Conservation (phyloP, 208 protist species). For the Leishmania tropica region DNA sequence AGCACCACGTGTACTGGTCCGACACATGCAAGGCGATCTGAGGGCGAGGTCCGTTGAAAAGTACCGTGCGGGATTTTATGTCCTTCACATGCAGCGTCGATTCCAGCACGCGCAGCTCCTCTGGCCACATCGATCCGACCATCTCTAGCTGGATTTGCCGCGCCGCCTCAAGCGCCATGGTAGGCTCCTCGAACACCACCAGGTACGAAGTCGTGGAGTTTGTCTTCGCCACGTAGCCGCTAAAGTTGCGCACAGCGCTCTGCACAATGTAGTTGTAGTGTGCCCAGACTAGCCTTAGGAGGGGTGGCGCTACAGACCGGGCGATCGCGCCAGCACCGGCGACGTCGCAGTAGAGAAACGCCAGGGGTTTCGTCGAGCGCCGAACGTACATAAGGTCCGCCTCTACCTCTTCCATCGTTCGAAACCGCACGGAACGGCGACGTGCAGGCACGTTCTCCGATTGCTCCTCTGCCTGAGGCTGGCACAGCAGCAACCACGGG, state of each 20-base stretch:
- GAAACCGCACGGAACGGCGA: slow-evolving; percentile 24
- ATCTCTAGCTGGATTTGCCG: slow-evolving; percentile 62
- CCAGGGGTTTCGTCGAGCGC: slow-evolving; percentile 19
- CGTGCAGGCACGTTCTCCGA: slow-evolving; percentile 3
- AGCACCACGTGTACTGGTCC: slow-evolving; percentile 28
- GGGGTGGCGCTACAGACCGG: slow-evolving; percentile 12
- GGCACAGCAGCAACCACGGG: slow-evolving; percentile 54
- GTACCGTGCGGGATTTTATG: slow-evolving; percentile 31
- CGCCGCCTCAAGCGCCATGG: slow-evolving; percentile 66
- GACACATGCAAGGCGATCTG: slow-evolving; percentile 62
- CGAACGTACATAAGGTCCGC: slow-evolving; percentile 27
- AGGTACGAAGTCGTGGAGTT: slow-evolving; percentile 65
- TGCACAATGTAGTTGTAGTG: slow-evolving; percentile 85
- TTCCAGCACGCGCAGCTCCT: slow-evolving; percentile 52
- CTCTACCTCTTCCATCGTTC: slow-evolving; percentile 28
- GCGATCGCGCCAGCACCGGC: slow-evolving; percentile 29
- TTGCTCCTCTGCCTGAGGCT: slow-evolving; percentile 32
- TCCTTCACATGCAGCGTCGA: slow-evolving; percentile 70
- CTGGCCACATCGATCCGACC: slow-evolving; percentile 53
- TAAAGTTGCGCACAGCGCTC: slow-evolving; percentile 31
- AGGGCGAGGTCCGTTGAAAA: slow-evolving; percentile 80
- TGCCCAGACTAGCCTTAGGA: slow-evolving; percentile 44
- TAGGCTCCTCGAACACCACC: slow-evolving; percentile 49
- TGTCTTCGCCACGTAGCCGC: slow-evolving; percentile 69
- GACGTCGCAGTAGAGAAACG: slow-evolving; percentile 70